Base-by-base conservation (phyloP, 768 basidiomycete species). In the Amylocystis lapponica region DNA sequence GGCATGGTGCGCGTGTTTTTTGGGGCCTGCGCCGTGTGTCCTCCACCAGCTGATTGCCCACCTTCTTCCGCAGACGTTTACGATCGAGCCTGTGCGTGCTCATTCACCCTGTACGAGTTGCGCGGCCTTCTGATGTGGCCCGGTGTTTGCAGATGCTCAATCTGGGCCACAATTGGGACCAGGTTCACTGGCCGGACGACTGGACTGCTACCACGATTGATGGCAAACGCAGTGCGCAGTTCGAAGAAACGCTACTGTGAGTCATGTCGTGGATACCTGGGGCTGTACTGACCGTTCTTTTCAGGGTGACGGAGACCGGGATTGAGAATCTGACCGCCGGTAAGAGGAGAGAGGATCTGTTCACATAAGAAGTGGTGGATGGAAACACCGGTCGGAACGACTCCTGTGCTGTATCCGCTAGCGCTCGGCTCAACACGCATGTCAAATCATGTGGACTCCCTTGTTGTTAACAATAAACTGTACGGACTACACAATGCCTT, bases 141-240 rank as follows among this genome's bases (percentile, higher is more conserved):
- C 45, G 27, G 13, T 12, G 43, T 37, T 54, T 56, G 39, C 62
- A 95, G 78, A 97, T 97, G 94, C 82, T 96, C 52, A 97, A 97
- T 62, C 62, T 90, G 16, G 94, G 94, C 5, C 71, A 74, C 39
- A 79, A 72, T 49, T 86, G 84, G 81, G 77, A 77, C 23, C 77
- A 79, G 42, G 71, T 82, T 17, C 89, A 92, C 59, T 92, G 93
- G 93, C 84, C 85, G 25, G 92, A 95, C 62, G 83, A 91, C 58
- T 98, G 95, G 95, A 98, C 95, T 3, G 91, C 94, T 1, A 90
- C 86, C 17, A 99, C 96, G 4, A 64, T 75, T 11, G 95, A 97
- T 64, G 95, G 93, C 19, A 86, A 86, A 61, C 71, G 76, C 43
- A 93, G 89, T 47, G 96, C 96, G 1, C 96, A 99, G 58, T 99